Evolutionary conservation across 257 asterid species (phyloP).

Genomic region (Ocimum tenuiflorum): DNA sequence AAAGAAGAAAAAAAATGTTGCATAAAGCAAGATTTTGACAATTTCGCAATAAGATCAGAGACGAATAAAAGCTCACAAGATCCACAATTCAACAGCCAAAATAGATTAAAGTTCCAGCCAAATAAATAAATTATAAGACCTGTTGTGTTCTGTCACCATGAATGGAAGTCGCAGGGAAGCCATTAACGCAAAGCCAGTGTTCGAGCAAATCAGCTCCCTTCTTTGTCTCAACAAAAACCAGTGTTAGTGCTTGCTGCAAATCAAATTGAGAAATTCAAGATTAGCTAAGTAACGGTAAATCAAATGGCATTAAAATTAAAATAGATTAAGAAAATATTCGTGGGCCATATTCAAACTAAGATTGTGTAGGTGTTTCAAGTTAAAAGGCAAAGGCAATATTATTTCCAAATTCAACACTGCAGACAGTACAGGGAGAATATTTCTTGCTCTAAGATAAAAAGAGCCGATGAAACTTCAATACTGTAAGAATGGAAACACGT

Average conservation of each 20-base stretch:
- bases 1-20: neutral
- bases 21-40: neutral
- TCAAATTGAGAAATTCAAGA: conserved; percentile 14
- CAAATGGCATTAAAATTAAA: neutral
- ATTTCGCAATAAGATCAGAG: neutral
- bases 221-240: conserved; percentile 90
- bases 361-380: neutral
- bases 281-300: neutral
- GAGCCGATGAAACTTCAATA: neutral
- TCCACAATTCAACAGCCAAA: conserved; percentile 8
- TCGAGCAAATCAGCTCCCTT: conserved; percentile 94
- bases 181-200: conserved; percentile 80
- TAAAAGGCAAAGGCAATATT: neutral
- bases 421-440: neutral
- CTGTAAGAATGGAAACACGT: neutral
- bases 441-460: neutral
- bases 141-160: conserved; percentile 96
- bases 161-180: conserved; percentile 82
- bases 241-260: conserved; percentile 79
- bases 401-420: neutral
- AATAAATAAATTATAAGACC: conserved; percentile 31
- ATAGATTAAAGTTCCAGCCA: neutral
- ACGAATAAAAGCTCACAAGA: neutral
- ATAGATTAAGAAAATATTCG: neutral
- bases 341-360: neutral